A percentile compares a stretch with the other conserved stretches of the same genome.
Evolutionary conservation across 1,139 yeast genomes (phyloP).

Genomic region (Hemisphaericaspora subhashii): DNA sequence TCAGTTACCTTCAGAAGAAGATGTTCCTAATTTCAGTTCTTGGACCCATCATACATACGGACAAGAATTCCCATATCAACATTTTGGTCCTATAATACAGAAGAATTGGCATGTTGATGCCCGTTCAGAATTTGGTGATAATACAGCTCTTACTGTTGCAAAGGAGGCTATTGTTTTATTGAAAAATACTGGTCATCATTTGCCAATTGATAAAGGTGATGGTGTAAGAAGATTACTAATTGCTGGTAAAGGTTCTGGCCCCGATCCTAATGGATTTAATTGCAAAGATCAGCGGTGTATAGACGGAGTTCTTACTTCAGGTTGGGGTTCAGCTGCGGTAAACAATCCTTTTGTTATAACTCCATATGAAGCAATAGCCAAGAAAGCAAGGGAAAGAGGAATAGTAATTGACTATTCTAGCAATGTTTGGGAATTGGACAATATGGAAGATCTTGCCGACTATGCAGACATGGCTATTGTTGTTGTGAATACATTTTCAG

Average conservation of each 20-base stretch:
- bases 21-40: slow-evolving; percentile 56
- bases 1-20: slow-evolving; percentile 38
- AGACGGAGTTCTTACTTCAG: slow-evolving; percentile 49
- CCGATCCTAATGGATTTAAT: slow-evolving; percentile 49
- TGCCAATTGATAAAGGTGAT: slow-evolving; percentile 48
- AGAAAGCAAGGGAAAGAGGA: slow-evolving; percentile 42
- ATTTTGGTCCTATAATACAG: slow-evolving; percentile 52
- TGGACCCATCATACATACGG: slow-evolving; percentile 60
- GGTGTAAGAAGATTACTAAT: slow-evolving; percentile 45
- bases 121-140: slow-evolving; percentile 47
- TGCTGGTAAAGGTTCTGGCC: slow-evolving; percentile 50
- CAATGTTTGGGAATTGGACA: slow-evolving; percentile 46
- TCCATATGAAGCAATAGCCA: slow-evolving; percentile 53
- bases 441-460: slow-evolving; percentile 45
- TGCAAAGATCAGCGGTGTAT: slow-evolving; percentile 50
- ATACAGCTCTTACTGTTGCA: slow-evolving; percentile 54
- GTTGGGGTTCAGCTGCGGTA: slow-evolving; percentile 56
- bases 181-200: slow-evolving; percentile 48
- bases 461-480: slow-evolving; percentile 54
- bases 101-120: slow-evolving; percentile 59
- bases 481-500: slow-evolving; percentile 53
- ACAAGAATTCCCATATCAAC: slow-evolving; percentile 51
- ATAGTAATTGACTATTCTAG: slow-evolving; percentile 45
- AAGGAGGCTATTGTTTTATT: slow-evolving; percentile 57
- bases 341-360: slow-evolving; percentile 54